Conservation (phyloP, 2,329 filamentous ascomycete species). For the Pseudogymnoascus sp. region DNA sequence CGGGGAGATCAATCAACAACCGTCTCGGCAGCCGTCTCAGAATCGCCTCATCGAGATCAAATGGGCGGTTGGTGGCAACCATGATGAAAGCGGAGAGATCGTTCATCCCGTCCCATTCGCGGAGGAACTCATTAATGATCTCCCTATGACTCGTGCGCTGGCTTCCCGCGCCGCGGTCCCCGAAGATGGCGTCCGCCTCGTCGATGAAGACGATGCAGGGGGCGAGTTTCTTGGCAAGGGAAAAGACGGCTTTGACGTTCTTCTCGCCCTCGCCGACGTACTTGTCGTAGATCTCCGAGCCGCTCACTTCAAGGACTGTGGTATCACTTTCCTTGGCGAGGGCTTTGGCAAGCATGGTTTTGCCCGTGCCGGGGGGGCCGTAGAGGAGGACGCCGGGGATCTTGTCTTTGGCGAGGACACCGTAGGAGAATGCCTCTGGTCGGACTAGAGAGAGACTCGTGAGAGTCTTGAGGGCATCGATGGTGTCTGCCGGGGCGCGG, state of each 20-base stretch:
- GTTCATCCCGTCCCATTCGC: conserved; percentile 89
- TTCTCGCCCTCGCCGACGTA: conserved; percentile 96
- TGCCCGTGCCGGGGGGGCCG: conserved; percentile 75
- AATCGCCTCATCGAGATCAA: conserved; percentile 86
- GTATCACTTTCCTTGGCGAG: conserved; percentile 62
- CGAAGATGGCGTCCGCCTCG: conserved; percentile 89
- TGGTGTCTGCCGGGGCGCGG: conserved; percentile 72
- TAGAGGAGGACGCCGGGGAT: conserved; percentile 86
- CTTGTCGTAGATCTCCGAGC: conserved; percentile 90
- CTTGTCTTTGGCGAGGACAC: conserved; percentile 82
- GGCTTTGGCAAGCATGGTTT: conserved; percentile 62
- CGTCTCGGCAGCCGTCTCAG: conserved; percentile 67
- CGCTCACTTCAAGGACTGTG: conserved; percentile 78
- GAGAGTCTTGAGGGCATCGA: conserved; percentile 79
- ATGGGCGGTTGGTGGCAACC: conserved; percentile 93
- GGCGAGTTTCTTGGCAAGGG: conserved; percentile 79
- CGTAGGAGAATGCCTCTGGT: conserved; percentile 93
- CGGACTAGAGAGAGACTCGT: conserved; percentile 81
- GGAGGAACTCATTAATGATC: conserved; percentile 91
- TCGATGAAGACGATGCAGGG: conserved; percentile 96
- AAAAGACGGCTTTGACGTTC: conserved; percentile 88
- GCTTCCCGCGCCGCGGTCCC: conserved; percentile 59
- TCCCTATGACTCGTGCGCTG: conserved; percentile 71
- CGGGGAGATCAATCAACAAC: conserved; percentile 66
- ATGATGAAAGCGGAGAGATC: conserved; percentile 88